A percentile compares a stretch with the other conserved stretches of the same genome.
Evolutionary conservation across 345 rosid genomes (phyloP).

Genomic region (Microcos paniculata): DNA sequence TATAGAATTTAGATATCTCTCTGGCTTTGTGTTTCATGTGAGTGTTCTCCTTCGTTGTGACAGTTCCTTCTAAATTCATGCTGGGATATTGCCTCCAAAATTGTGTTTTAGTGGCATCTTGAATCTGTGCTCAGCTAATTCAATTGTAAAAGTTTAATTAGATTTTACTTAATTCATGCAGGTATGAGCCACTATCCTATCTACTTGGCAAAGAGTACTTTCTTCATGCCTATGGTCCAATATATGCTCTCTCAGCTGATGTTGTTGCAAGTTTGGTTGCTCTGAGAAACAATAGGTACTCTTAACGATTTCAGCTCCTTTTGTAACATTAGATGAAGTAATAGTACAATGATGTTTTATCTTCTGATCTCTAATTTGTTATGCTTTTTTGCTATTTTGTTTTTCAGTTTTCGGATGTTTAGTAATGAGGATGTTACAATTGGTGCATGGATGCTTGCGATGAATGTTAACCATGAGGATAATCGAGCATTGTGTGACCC

Average conservation of each 20-base stretch:
- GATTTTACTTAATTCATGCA: conserved; percentile 32
- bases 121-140: background rate
- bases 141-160: conserved; percentile 1
- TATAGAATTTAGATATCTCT: background rate
- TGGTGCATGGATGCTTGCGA: conserved; percentile 98
- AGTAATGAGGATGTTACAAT: conserved; percentile 96
- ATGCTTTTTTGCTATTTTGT: conserved; percentile 4
- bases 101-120: background rate
- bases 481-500: conserved; percentile 60
- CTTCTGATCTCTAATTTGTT: background rate
- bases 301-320: conserved; percentile 4
- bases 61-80: background rate
- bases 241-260: conserved; percentile 90
- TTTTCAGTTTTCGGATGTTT: conserved; percentile 87
- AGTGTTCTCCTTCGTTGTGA: background rate
- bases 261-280: conserved; percentile 80
- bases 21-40: conserved; percentile 9
- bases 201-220: conserved; percentile 88
- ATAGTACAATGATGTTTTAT: background rate
- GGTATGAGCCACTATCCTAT: conserved; percentile 80
- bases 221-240: conserved; percentile 93
- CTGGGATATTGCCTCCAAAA: background rate
- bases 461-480: conserved; percentile 92
- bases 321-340: background rate
- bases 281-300: conserved; percentile 77